Percentiles rank a stretch among this genome's conserved stretches.
Evolutionary conservation across 1,284 basidiomycete species (phyloP).

Genomic region (Singerocomus inundabilis): DNA sequence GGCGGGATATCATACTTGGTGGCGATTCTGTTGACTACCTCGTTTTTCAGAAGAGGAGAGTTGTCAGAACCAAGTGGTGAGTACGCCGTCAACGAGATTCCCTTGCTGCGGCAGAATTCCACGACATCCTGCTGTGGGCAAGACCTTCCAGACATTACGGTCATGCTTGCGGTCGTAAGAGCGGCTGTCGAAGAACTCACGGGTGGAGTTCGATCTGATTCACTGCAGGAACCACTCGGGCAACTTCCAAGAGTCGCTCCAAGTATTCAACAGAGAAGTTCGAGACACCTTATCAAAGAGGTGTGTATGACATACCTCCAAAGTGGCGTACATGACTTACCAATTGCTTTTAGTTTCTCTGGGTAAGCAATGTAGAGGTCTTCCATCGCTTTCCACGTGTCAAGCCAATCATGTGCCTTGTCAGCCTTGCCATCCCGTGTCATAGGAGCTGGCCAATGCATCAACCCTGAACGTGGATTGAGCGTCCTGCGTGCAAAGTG

Average conservation of each 20-base stretch:
- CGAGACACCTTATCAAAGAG: slow-evolving; percentile 50
- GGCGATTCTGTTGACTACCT: slow-evolving; percentile 54
- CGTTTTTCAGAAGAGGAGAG: slow-evolving; percentile 64
- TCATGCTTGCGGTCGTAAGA: not conserved
- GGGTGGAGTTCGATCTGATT: slow-evolving; percentile 83
- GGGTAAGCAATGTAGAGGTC: slow-evolving; percentile 60
- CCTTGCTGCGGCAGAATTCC: slow-evolving; percentile 56
- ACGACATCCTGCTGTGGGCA: slow-evolving; percentile 65
- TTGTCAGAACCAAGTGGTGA: slow-evolving; percentile 78
- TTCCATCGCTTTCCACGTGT: slow-evolving; percentile 83
- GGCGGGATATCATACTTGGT: slow-evolving; percentile 51
- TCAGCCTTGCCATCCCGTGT: slow-evolving; percentile 47
- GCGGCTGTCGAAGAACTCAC: slow-evolving; percentile 30
- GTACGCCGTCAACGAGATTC: slow-evolving; percentile 72
- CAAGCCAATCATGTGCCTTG: slow-evolving; percentile 58
- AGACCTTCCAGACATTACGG: slow-evolving; percentile 36
- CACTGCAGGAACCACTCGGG: slow-evolving; percentile 71
- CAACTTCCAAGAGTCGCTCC: slow-evolving; percentile 54
- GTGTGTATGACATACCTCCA: not conserved
- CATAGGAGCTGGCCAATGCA: slow-evolving; percentile 80
- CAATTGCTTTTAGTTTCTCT: slow-evolving; percentile 73
- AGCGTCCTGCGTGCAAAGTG: not conserved
- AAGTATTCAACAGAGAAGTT: slow-evolving; percentile 68
- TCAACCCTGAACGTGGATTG: slow-evolving; percentile 49
- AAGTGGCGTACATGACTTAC: slow-evolving; percentile 29